A percentile compares a stretch with the other conserved stretches of the same genome.
These are phyloP conservation scores for Mangifera indica DNA, from an alignment of 345 rosid species.

Conservation along the genomic window DNA sequence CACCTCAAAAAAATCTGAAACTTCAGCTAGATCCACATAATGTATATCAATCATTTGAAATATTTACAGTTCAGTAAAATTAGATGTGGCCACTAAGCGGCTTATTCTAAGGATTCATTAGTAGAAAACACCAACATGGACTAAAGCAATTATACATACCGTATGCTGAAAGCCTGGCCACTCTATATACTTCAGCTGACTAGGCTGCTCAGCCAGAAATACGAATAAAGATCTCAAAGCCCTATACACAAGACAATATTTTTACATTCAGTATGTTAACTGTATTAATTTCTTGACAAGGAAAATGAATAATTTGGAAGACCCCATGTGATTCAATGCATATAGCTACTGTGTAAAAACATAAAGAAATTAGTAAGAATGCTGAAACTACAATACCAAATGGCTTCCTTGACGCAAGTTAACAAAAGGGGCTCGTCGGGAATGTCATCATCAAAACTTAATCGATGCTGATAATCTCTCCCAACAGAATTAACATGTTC, in stretches of 20 bases:
- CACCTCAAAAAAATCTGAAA: not conserved
- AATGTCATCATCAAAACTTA: conserved; percentile 25
- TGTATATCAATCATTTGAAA: not conserved
- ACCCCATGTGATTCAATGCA: too few relatives aligned
- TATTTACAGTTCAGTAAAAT: not conserved
- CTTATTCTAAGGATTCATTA: not conserved
- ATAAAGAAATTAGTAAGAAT: not conserved
- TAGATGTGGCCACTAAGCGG: not conserved
- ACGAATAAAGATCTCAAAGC: conserved; percentile 41
- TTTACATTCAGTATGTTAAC: not conserved
- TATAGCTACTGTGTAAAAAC: too few relatives aligned
- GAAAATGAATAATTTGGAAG: too few relatives aligned
- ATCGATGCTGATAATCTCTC: conserved; percentile 26
- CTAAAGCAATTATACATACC: conserved; percentile 33
- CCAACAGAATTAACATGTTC: conserved; percentile 21
- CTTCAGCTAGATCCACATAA: not conserved
- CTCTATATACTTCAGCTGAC: conserved; percentile 78
- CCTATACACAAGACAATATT: conserved; percentile 35
- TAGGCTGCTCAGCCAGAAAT: conserved; percentile 74
- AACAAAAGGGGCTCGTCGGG: conserved; percentile 49
- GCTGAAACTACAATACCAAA: conserved; percentile 37
- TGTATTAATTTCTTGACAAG: too few relatives aligned
- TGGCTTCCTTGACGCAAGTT: conserved; percentile 38
- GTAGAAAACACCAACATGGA: not conserved
- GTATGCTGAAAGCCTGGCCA: conserved; percentile 79